Evolutionary conservation across 345 rosid genomes (phyloP).

Genomic region (Cardamine occulta): DNA sequence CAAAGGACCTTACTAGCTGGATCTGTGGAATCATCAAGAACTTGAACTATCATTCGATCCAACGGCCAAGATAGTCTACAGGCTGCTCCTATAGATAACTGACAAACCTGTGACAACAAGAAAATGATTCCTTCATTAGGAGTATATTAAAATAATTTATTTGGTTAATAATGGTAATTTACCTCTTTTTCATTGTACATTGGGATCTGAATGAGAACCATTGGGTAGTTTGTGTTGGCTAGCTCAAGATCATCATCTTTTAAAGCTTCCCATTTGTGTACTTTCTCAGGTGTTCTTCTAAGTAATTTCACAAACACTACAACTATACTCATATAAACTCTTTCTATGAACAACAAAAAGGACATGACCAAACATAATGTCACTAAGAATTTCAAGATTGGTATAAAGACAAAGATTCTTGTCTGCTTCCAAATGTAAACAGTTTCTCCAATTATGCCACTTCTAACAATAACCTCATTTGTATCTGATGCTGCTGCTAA

Average conservation of each 20-base stretch:
- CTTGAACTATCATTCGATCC: constrained; percentile 63
- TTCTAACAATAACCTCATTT: constrained; percentile 34
- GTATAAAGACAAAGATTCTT: constrained; percentile 51
- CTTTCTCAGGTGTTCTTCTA: constrained; percentile 49
- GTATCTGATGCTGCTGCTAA: constrained; percentile 23
- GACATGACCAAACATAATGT: constrained; percentile 62
- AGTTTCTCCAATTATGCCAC: constrained; percentile 41
- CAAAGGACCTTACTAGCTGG: constrained; percentile 62
- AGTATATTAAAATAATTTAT: neutral
- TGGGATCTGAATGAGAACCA: constrained; percentile 50
- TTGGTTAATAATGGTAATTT: neutral
- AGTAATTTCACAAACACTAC: constrained; percentile 51
- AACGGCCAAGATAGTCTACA: constrained; percentile 71
- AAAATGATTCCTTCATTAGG: constrained; percentile 17
- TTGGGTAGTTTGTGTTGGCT: constrained; percentile 48
- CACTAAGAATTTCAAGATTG: constrained; percentile 50
- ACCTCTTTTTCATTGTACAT: constrained; percentile 53
- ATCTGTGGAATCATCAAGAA: constrained; percentile 72
- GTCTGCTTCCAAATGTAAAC: constrained; percentile 49
- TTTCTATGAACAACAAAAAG: constrained; percentile 59
- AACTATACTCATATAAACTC: constrained; percentile 62
- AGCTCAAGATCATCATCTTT: constrained; percentile 55
- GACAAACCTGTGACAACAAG: constrained; percentile 55
- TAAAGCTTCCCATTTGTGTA: constrained; percentile 53
- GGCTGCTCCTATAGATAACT: constrained; percentile 66